Conservation (phyloP, 2,329 filamentous ascomycete genomes). For the Botrytis sinoallii region DNA sequence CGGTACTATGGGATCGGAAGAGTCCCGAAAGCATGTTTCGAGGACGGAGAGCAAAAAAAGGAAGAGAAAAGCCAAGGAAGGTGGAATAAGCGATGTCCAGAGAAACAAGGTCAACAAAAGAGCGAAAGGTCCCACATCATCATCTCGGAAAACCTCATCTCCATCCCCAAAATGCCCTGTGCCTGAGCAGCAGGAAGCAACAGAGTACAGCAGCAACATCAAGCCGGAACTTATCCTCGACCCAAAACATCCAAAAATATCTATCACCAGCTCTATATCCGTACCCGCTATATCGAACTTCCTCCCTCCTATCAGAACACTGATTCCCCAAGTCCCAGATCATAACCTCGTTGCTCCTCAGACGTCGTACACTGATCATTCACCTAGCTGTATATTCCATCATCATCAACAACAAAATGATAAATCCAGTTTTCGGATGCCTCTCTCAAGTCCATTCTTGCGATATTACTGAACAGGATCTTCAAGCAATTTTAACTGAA, state of each 20-base stretch:
- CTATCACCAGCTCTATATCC: no score
- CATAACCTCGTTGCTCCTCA: neutral
- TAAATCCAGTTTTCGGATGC: rapidly evolving
- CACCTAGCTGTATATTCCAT: neutral
- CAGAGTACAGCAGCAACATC: neutral
- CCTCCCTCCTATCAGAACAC: neutral
- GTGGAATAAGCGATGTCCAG: neutral
- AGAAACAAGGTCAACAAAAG: neutral
- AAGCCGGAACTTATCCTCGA: neutral
- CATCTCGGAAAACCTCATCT: neutral
- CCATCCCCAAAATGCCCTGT: neutral
- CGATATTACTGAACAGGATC: neutral
- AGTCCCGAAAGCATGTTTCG: neutral
- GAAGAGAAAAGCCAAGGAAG: neutral
- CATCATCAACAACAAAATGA: neutral
- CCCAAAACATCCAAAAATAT: neutral
- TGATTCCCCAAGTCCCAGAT: neutral
- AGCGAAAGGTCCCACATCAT: neutral
- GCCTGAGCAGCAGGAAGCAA: neutral
- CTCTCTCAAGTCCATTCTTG: neutral
- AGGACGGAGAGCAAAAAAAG: neutral
- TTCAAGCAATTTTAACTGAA: neutral
- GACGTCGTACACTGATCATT: no score
- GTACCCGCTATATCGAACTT: neutral
- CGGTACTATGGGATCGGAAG: neutral